Conservation (phyloP, 202 grass and related monocot genomes). For the Eragrostis tef region DNA sequence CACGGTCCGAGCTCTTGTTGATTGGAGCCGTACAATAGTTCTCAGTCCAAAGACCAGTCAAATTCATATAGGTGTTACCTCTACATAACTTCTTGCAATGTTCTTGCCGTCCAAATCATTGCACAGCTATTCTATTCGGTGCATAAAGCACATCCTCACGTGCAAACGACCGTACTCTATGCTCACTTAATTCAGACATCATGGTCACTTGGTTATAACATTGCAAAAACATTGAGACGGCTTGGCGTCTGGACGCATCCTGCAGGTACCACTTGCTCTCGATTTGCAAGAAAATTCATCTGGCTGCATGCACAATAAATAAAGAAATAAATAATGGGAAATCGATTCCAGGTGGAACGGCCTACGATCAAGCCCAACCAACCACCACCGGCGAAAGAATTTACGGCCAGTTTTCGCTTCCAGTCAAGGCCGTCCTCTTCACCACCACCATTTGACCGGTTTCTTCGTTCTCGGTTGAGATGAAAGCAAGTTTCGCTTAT, state of each 20-base stretch:
- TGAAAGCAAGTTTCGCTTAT: slow-evolving; percentile 2
- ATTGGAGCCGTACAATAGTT: too few relatives aligned
- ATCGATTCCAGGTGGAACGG: slow-evolving; percentile 5
- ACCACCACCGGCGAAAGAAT: slow-evolving; percentile 21
- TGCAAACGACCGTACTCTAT: background rate
- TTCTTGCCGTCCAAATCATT: too few relatives aligned
- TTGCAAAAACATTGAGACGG: too few relatives aligned
- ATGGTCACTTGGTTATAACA: background rate
- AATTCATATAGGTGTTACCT: too few relatives aligned
- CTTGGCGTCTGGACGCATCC: background rate
- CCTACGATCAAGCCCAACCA: slow-evolving; percentile 53
- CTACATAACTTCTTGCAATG: too few relatives aligned
- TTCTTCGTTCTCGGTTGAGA: slow-evolving; percentile 3
- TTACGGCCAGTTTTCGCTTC: slow-evolving; percentile 37
- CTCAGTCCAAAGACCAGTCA: too few relatives aligned
- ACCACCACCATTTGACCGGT: slow-evolving; percentile 22
- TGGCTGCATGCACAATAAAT: background rate
- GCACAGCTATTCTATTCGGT: too few relatives aligned
- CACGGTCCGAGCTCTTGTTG: too few relatives aligned
- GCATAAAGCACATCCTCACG: too few relatives aligned
- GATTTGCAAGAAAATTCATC: background rate
- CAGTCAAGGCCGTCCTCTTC: slow-evolving; percentile 29
- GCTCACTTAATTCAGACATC: background rate
- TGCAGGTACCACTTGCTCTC: background rate
- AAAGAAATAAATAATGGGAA: background rate